Conservation (phyloP, 805 yeast genomes). For the Nakazawaea peltata region DNA sequence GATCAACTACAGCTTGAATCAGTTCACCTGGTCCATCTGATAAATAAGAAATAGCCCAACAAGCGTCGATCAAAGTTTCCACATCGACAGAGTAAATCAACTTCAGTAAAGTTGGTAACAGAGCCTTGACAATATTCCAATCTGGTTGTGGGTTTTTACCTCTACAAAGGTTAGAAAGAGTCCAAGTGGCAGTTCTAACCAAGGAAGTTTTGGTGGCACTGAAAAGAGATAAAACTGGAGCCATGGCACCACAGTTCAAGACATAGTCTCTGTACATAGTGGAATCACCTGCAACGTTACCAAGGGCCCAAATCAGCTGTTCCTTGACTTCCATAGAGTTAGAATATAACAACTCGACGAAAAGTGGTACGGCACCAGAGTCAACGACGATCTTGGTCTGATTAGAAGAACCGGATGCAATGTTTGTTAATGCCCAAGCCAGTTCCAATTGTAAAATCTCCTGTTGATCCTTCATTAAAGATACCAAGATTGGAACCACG, state of each 20-base stretch:
- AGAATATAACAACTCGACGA: constrained; percentile 75
- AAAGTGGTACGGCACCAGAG: constrained; percentile 88
- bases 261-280: constrained; percentile 86
- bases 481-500: constrained; percentile 86
- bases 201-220: constrained; percentile 79
- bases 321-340: constrained; percentile 88
- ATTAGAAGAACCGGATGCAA: constrained; percentile 87
- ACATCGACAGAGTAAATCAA: constrained; percentile 84
- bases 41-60: constrained; percentile 96
- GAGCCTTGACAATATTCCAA: constrained; percentile 81
- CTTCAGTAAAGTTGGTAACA: constrained; percentile 87
- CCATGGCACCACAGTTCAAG: constrained; percentile 77
- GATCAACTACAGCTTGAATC: constrained; percentile 94
- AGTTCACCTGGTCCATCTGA: constrained; percentile 91
- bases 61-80: constrained; percentile 93
- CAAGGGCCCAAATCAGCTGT: constrained; percentile 99
- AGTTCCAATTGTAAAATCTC: constrained; percentile 93
- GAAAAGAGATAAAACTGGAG: constrained; percentile 75
- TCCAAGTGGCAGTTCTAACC: constrained; percentile 97
- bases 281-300: constrained; percentile 98
- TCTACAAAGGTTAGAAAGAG: constrained; percentile 90
- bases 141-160: constrained; percentile 96
- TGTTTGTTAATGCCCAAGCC: constrained; percentile 99
- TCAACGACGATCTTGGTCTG: constrained; percentile 90
- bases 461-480: constrained; percentile 73